Evolutionary conservation across 2,329 filamentous ascomycete genomes (phyloP).

Genomic region (Monosporascus sp.): DNA sequence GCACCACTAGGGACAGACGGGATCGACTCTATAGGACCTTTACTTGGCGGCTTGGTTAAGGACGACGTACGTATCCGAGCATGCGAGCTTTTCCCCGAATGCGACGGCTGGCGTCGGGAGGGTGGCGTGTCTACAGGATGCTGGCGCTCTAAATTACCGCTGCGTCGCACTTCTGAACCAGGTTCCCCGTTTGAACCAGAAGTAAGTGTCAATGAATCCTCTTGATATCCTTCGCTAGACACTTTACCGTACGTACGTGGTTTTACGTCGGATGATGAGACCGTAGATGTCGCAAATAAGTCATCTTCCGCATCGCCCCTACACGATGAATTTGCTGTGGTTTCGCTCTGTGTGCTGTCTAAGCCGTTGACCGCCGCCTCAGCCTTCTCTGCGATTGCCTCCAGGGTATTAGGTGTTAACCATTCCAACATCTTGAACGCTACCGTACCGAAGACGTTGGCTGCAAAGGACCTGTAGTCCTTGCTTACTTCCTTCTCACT

Average conservation of each 20-base stretch:
- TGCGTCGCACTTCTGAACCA: not conserved
- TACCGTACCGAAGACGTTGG: conserved; percentile 59
- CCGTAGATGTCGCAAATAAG: conserved; percentile 5
- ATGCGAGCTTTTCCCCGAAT: conserved; percentile 23
- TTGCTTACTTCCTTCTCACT: conserved; percentile 44
- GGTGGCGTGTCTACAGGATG: conserved; percentile 6
- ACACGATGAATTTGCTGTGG: conserved; percentile 20
- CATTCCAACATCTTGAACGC: conserved; percentile 67
- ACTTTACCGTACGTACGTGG: not conserved
- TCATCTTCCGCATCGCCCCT: conserved; percentile 11
- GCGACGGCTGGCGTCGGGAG: conserved; percentile 9
- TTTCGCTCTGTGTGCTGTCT: conserved; percentile 7
- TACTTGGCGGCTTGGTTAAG: conserved; percentile 15
- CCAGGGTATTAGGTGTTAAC: conserved; percentile 56
- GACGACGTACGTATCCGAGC: conserved; percentile 25
- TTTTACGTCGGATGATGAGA: conserved; percentile 3
- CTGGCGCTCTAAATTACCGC: conserved; percentile 6
- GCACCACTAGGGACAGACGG: conserved; percentile 8
- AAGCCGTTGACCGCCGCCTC: conserved; percentile 14
- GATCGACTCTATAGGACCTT: conserved; percentile 17
- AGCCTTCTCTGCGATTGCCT: conserved; percentile 40
- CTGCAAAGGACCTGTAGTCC: conserved; percentile 56
- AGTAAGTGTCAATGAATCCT: not conserved
- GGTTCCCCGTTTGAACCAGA: not conserved
- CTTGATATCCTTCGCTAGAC: not conserved